These are phyloP conservation scores for Yarrowia sp. DNA, from an alignment of 805 yeast species.

Conservation along the genomic window DNA sequence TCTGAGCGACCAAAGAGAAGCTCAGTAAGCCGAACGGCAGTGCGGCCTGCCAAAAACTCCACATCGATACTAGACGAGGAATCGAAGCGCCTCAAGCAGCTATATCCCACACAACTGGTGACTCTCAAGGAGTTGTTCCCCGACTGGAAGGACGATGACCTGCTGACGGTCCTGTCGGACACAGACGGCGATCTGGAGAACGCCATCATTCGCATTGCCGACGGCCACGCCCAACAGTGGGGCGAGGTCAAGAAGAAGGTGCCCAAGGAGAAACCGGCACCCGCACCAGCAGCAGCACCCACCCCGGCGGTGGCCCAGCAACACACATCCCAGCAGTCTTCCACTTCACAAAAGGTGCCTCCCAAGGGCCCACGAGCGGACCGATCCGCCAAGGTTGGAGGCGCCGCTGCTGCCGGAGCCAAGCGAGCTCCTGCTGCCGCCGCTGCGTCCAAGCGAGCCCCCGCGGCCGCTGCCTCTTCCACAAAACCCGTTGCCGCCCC, in stretches of 20 bases:
- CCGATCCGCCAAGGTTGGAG: constrained; percentile 28
- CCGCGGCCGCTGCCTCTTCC: neutral
- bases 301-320: constrained; percentile 17
- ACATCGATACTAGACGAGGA: constrained; percentile 33
- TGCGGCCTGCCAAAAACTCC: constrained; percentile 20
- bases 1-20: constrained; percentile 26
- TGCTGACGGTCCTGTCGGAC: constrained; percentile 70
- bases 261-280: constrained; percentile 28
- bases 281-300: constrained; percentile 25
- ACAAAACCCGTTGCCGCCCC: constrained; percentile 19
- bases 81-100: constrained; percentile 37
- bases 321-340: constrained; percentile 29
- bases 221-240: constrained; percentile 89
- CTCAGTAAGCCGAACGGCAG: constrained; percentile 22
- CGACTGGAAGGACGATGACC: constrained; percentile 88
- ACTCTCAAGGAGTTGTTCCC: constrained; percentile 85
- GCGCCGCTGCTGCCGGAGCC: neutral
- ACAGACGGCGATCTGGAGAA: constrained; percentile 66
- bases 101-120: constrained; percentile 40
- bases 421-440: neutral
- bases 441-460: neutral
- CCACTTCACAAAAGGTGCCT: constrained; percentile 26
- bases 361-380: constrained; percentile 31
- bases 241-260: constrained; percentile 72
- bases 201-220: constrained; percentile 82